A percentile compares a stretch with the other conserved stretches of the same genome.
Evolutionary conservation across 2,329 filamentous ascomycete species (phyloP).

Genomic region (Cadophora malorum): DNA sequence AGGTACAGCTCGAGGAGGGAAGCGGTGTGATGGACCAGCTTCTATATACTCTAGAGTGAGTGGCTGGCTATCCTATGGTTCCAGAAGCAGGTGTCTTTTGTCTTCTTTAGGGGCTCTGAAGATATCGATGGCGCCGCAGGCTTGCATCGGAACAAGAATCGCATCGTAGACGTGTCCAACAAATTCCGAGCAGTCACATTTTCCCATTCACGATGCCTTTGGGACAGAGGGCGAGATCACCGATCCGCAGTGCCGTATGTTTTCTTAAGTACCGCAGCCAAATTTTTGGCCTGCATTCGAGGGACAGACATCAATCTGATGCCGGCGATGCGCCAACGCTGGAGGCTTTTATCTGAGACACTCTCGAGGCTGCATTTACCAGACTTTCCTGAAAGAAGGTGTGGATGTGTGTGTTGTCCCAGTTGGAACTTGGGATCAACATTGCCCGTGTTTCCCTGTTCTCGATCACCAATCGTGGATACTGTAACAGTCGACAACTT

Average conservation of each 20-base stretch:
- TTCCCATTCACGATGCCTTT: conserved; percentile 12
- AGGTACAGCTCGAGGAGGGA: not conserved
- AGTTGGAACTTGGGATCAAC: conserved; percentile 11
- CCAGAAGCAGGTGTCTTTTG: not conserved
- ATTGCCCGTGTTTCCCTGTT: conserved; percentile 19
- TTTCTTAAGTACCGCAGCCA: conserved; percentile 10
- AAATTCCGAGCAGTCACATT: conserved; percentile 27
- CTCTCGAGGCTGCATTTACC: conserved; percentile 24
- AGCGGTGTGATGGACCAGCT: conserved; percentile 7
- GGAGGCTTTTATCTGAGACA: conserved; percentile 24
- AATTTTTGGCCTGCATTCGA: not conserved
- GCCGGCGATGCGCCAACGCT: conserved; percentile 9
- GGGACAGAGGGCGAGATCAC: not conserved
- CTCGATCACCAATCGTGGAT: not conserved
- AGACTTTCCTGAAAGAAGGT: not conserved
- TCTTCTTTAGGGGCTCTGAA: not conserved
- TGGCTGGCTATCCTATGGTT: not conserved
- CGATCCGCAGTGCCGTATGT: conserved; percentile 23
- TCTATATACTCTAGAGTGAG: not conserved
- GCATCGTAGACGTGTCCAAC: conserved; percentile 3
- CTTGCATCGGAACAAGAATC: conserved; percentile 8
- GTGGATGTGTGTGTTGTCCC: not conserved
- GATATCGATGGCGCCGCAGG: conserved; percentile 13
- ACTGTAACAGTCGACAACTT: not conserved
- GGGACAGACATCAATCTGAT: not conserved